phyloP scores from a whole-genome alignment of 305 asterid genomes.

The Vinca major region DNA sequence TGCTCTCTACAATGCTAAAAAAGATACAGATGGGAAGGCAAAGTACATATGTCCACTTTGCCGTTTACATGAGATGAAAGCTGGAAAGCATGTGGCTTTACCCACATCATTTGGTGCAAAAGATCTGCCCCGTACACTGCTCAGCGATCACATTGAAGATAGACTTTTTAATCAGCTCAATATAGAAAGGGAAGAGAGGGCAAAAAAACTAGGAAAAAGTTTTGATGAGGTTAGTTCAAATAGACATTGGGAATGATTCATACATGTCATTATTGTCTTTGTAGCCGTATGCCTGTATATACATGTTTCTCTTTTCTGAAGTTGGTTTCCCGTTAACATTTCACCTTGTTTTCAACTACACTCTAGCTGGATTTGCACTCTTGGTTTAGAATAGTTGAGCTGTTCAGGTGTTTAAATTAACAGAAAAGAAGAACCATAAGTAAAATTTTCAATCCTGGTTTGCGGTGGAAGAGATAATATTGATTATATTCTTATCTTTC shows the following conservation, averaged over 20 bases:
- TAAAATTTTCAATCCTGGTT: neutral
- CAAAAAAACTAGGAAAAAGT: conserved; percentile 35
- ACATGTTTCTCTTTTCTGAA: neutral
- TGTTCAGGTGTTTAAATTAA: neutral
- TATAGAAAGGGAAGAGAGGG: conserved; percentile 57
- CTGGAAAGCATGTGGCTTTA: conserved; percentile 29
- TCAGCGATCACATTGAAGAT: conserved; percentile 69
- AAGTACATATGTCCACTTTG: conserved; percentile 60
- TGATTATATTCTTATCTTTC: neutral
- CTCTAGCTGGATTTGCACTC: conserved; percentile 6
- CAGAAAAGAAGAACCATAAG: neutral
- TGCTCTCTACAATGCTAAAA: conserved; percentile 53
- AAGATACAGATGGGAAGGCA: conserved; percentile 45
- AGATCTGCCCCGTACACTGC: conserved; percentile 68
- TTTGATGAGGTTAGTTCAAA: conserved; percentile 41
- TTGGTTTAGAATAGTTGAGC: neutral
- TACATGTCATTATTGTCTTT: neutral
- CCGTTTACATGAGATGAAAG: conserved; percentile 40
- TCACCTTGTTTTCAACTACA: conserved; percentile 5
- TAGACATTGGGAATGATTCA: conserved; percentile 1
- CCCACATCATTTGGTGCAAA: conserved; percentile 43
- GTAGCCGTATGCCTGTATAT: neutral
- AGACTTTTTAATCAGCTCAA: conserved; percentile 49
- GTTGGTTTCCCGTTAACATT: neutral
- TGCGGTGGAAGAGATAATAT: neutral